These are phyloP conservation scores for Bruguiera gymnorhiza DNA, from an alignment of 345 rosid species.

Conservation along the genomic window DNA sequence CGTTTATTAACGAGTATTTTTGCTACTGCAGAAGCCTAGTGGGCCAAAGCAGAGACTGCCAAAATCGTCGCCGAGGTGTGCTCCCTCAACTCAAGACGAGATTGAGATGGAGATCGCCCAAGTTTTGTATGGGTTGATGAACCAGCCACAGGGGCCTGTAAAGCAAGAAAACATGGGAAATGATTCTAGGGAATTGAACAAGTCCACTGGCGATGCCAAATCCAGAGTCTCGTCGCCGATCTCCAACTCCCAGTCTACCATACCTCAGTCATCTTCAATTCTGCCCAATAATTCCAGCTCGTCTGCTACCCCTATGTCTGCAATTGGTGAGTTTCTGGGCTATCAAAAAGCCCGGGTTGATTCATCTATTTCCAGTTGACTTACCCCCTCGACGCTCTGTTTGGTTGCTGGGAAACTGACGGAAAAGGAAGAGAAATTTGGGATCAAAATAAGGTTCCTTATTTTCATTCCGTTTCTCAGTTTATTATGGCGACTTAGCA, in stretches of 20 bases:
- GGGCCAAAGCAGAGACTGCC: constrained; percentile 85
- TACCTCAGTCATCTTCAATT: constrained; percentile 52
- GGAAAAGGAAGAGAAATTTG: constrained; percentile 1
- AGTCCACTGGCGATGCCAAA: constrained; percentile 53
- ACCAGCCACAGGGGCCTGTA: constrained; percentile 65
- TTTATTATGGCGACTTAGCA: constrained; percentile 5
- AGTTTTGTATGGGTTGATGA: constrained; percentile 87
- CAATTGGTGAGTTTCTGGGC: constrained; percentile 49
- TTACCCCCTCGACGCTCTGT: not conserved
- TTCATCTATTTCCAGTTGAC: not conserved
- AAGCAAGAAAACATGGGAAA: constrained; percentile 52
- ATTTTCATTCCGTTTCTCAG: not conserved
- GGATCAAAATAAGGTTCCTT: not conserved
- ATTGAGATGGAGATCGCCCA: constrained; percentile 99
- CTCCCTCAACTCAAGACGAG: constrained; percentile 81
- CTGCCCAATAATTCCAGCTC: constrained; percentile 57
- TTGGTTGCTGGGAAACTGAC: constrained; percentile 5
- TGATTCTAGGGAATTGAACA: constrained; percentile 41
- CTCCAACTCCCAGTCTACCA: constrained; percentile 51
- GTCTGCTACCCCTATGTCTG: constrained; percentile 47
- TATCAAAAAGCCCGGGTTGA: not conserved
- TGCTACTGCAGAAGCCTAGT: constrained; percentile 50
- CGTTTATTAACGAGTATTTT: constrained; percentile 14
- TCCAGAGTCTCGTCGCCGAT: constrained; percentile 88
- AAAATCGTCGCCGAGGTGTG: constrained; percentile 58